These are phyloP conservation scores for Fusarium pseudonygamai DNA, from an alignment of 2,329 filamentous ascomycete species.

Conservation along the genomic window DNA sequence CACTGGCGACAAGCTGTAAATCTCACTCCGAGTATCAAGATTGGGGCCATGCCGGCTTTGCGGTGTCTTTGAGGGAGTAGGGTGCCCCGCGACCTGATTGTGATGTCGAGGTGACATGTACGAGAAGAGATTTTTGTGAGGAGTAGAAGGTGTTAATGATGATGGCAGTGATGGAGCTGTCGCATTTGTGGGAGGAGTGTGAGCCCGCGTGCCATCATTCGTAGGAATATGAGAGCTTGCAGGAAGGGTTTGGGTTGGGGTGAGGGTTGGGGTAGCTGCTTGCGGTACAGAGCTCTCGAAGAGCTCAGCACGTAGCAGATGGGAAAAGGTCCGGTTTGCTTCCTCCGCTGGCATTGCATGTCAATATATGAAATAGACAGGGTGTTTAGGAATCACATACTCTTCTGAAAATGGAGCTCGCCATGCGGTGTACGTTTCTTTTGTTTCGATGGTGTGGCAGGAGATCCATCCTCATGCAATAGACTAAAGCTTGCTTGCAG, in stretches of 20 bases:
- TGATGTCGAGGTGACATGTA: conserved; percentile 83
- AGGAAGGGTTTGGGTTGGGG: conserved; percentile 64
- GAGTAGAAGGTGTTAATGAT: conserved; percentile 88
- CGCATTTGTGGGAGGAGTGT: conserved; percentile 79
- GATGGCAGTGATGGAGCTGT: conserved; percentile 72
- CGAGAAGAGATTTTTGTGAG: conserved; percentile 96
- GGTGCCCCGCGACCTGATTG: conserved; percentile 78
- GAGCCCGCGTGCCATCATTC: conserved; percentile 76
- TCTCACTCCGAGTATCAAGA: conserved; percentile 87
- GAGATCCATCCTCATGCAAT: conserved; percentile 91
- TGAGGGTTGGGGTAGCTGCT: conserved; percentile 70
- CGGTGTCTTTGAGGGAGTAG: conserved; percentile 88
- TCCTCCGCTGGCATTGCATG: conserved; percentile 73
- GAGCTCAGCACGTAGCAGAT: conserved; percentile 86
- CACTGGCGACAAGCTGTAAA: conserved; percentile 95
- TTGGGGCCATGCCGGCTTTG: conserved; percentile 89
- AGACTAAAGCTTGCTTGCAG: conserved; percentile 92
- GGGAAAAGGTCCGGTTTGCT: conserved; percentile 92
- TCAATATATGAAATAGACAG: conserved; percentile 7
- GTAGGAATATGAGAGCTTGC: conserved; percentile 61
- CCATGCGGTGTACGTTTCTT: conserved; percentile 87
- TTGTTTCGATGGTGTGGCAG: conserved; percentile 86
- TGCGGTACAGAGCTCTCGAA: conserved; percentile 93
- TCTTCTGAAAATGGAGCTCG: conserved; percentile 93
- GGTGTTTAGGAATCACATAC: conserved; percentile 59